Evolutionary conservation across 768 basidiomycete genomes (phyloP).

Genomic region (Leccinum variicolor): DNA sequence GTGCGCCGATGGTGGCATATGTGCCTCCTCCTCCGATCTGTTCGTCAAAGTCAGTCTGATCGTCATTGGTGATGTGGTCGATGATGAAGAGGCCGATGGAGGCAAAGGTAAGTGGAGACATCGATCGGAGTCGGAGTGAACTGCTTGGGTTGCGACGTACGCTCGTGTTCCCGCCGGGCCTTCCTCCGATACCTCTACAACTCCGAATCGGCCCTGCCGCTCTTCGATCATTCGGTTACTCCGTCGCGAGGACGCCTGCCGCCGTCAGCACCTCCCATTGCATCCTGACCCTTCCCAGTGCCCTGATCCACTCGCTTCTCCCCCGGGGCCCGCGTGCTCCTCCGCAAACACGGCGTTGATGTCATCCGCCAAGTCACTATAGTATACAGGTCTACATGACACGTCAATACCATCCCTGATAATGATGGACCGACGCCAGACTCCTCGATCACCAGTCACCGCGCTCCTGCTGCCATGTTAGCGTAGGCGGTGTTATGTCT

Average conservation of each 20-base stretch:
- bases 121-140: constrained; percentile 20
- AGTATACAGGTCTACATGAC: too few relatives aligned
- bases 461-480: too few relatives aligned
- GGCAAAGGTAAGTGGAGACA: constrained; percentile 40
- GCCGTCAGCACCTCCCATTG: constrained; percentile 36
- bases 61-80: constrained; percentile 53
- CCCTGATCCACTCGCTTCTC: constrained; percentile 70
- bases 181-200: constrained; percentile 54
- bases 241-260: constrained; percentile 70
- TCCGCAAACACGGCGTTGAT: constrained; percentile 54
- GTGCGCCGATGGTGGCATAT: constrained; percentile 74
- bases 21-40: constrained; percentile 91
- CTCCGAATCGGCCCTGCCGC: constrained; percentile 40
- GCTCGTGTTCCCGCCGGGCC: constrained; percentile 4
- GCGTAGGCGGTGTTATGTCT: too few relatives aligned
- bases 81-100: constrained; percentile 92
- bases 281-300: constrained; percentile 38
- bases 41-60: not conserved
- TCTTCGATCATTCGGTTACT: constrained; percentile 60
- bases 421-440: too few relatives aligned
- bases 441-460: too few relatives aligned
- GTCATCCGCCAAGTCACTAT: too few relatives aligned
- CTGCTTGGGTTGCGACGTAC: constrained; percentile 24
- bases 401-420: too few relatives aligned
- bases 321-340: constrained; percentile 60